Conservation (phyloP, 805 yeast genomes). For the Metschnikowia noctiluminum region DNA sequence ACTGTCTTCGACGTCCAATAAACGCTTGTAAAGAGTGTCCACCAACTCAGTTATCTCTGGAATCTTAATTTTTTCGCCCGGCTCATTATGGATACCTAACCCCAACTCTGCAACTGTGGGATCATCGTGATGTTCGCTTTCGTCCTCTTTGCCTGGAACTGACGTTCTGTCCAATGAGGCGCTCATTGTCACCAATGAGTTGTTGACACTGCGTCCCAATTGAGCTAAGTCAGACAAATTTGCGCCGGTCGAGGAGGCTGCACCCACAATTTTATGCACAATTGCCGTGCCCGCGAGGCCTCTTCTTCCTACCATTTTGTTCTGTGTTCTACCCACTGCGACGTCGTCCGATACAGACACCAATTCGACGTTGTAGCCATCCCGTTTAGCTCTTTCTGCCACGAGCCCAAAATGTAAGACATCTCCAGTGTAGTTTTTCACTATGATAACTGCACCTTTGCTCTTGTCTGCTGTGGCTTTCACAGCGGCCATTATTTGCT, state of each 20-base stretch:
- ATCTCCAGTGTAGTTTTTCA: slow-evolving; percentile 94
- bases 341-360: slow-evolving; percentile 88
- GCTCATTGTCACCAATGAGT: slow-evolving; percentile 78
- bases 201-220: slow-evolving; percentile 59
- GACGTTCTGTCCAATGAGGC: slow-evolving; percentile 86
- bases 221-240: slow-evolving; percentile 49
- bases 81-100: slow-evolving; percentile 94
- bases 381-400: slow-evolving; percentile 79
- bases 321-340: slow-evolving; percentile 86
- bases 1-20: slow-evolving; percentile 58
- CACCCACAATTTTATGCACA: slow-evolving; percentile 84
- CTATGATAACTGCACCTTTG: slow-evolving; percentile 73
- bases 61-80: slow-evolving; percentile 73
- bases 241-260: slow-evolving; percentile 48
- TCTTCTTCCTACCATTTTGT: slow-evolving; percentile 90
- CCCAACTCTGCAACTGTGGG: slow-evolving; percentile 79
- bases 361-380: slow-evolving; percentile 69
- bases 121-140: slow-evolving; percentile 45
- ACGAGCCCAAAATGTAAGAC: slow-evolving; percentile 90
- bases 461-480: slow-evolving; percentile 49
- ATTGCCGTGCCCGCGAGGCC: slow-evolving; percentile 90
- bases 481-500: slow-evolving; percentile 73
- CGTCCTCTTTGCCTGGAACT: slow-evolving; percentile 71
- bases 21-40: slow-evolving; percentile 55
- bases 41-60: slow-evolving; percentile 65